Evolutionary conservation across 2,329 filamentous ascomycete genomes (phyloP), one percentile per base, ranked within the genome.

Genomic region (Grosmannia clavigera): DNA sequence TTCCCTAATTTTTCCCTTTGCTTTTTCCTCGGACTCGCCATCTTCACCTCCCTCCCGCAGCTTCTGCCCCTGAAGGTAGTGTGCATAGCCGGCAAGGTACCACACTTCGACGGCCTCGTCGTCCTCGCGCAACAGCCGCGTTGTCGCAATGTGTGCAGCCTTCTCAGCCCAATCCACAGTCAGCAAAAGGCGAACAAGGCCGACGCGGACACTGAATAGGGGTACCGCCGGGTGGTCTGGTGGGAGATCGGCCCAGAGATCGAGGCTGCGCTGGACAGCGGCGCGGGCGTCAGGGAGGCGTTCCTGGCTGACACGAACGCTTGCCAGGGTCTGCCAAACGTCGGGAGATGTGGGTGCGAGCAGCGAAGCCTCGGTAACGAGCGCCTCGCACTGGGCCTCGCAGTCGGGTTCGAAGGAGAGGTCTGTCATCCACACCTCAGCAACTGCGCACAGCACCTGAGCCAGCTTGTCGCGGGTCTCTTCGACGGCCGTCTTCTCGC

Each of bases 391-490:
- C 66, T 86, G 83, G 65, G 82, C 77, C 75, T 99, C 94, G 5
- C 92, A 94, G 69, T 96, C 91, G 58, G 85, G 84, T 73, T 96
- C 92, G 90, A 82, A 94, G 68, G 88, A 94, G 67, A 97, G 76
- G 75, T 99, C 94, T 12, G 94, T 99, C 94, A 99, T 99, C 78
- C 96, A 99, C 57, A 99, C 90, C 75, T 99, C 94, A 7, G 90
- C 86, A 62, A 97, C 90, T 33, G 89, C 90, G 73, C 95, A 99
- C 43, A 99, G 80, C n/a, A 92, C 90, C 66, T 90, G 90, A 2
- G 91, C 90, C 43, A 97, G 79, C 73, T 94, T 94, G 65, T 80
- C 78, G 71, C 87, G 87, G 77, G 90, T 89, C 72, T 82, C 88
- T 33, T 19, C 43, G 59, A 33, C 38, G 25, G 16, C 7, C 7